Evolutionary conservation across 257 asterid genomes (phyloP), one percentile per base, ranked within the genome.

Genomic region (Fraxinus anomala): DNA sequence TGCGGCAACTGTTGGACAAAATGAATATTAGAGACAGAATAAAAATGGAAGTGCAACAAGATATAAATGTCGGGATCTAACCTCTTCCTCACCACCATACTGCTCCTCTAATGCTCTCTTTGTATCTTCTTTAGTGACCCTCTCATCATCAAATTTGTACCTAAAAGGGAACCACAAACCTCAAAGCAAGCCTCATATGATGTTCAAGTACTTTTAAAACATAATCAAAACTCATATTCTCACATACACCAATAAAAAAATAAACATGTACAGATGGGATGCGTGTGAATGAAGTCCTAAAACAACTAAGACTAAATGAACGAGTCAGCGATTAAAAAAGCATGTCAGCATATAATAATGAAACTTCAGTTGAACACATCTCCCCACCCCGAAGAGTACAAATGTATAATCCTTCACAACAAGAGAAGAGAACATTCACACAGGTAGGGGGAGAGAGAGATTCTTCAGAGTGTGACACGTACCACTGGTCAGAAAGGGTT

Each of bases 31-130:
- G 80, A 40, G 33, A 83, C n/a, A 75, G 17, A 61, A 69, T 66
- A 72, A 77, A 23, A 49, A 34, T 16, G 71, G 69, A 72, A 63
- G 63, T 65, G 72, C 33, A 56, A 40, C 71, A 73, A 28, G 31
- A 8, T 28, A 76, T 56, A 68, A 24, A 63, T 63, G 3, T 63
- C 7, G 54, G 79, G 77, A 80, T 13, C 61, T 68, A 76, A 92
- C 99, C 97, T 96, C 99, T 87, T 96, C 99, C 84, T 96, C 99
- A 72, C 98, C 99, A 54, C 98, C 99, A 86, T 92, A 93, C 82
- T 96, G 98, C 88, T 93, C 99, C 88, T 93, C 99, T 76, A 96
- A 81, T 59, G 95, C 99, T 82, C 95, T 92, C 91, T 92, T 93
- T 73, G 89, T 82, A 74, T 93, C 99, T 87, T 96, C 99, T 87